Conservation (phyloP, 1,284 basidiomycete genomes). For the Cutaneotrichosporon dermatis region DNA sequence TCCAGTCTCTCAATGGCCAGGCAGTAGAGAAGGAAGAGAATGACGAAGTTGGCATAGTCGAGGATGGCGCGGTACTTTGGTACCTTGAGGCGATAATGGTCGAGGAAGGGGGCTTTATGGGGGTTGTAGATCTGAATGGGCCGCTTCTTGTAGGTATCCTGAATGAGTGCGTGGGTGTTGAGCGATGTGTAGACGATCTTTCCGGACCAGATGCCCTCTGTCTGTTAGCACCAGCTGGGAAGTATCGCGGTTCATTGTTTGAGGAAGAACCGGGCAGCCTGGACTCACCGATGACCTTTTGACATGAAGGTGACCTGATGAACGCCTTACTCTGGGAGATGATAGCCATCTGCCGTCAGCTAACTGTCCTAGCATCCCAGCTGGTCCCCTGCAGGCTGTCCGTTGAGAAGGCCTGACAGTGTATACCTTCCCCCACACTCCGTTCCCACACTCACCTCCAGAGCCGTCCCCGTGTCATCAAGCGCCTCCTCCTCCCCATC, state of each 20-base stretch:
- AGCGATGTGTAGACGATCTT: slow-evolving; percentile 84
- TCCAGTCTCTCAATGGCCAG: slow-evolving; percentile 72
- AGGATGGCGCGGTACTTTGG: slow-evolving; percentile 82
- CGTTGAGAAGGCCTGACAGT: too few species aligned
- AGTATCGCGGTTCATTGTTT: too few species aligned
- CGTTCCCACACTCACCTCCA: slow-evolving; percentile 54
- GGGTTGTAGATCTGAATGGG: slow-evolving; percentile 93
- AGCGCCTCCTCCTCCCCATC: slow-evolving; percentile 64
- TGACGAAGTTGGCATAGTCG: slow-evolving; percentile 77
- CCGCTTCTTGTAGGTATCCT: slow-evolving; percentile 88
- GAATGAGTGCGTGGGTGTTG: slow-evolving; percentile 76
- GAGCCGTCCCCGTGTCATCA: slow-evolving; percentile 76
- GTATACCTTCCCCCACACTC: too few species aligned
- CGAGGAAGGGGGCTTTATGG: slow-evolving; percentile 80
- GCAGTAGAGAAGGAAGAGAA: slow-evolving; percentile 77
- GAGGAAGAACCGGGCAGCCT: too few species aligned
- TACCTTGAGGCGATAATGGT: slow-evolving; percentile 91
- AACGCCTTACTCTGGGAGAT: slow-evolving; percentile 76
- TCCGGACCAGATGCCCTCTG: slow-evolving; percentile 57
- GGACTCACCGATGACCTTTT: slow-evolving; percentile 67
- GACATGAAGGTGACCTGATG: slow-evolving; percentile 78
- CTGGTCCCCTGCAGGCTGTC: slow-evolving; percentile 5
- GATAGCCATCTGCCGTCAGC: slow-evolving; percentile 62
- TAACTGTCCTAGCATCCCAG: background rate
- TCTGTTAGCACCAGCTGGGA: background rate